Base-by-base conservation (phyloP, 306 rosid species). In the Cyclanthera cordifolia region DNA sequence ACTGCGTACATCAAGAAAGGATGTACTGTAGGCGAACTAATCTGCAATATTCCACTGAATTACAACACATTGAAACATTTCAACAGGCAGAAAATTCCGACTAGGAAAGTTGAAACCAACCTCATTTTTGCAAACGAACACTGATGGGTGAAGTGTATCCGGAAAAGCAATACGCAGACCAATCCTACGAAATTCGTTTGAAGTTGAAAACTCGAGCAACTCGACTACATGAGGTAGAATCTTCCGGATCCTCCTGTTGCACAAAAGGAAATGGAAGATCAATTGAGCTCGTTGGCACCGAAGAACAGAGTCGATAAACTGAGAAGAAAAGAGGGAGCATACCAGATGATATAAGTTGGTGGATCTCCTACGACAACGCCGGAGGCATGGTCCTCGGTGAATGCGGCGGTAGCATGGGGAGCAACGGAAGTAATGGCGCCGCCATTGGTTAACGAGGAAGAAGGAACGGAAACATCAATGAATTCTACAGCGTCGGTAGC, bases 131-230 rank as follows among this genome's bases (percentile, higher is more conserved):
- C 87, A 84, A 66, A 90, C 72, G 59, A 80, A 79, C 5, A 82
- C 88, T 5, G 76, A 80, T 17, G 99, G 93, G 50, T 78, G 90
- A 17, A 93, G 95, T 21, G 84, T 77, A 14, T 74, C 67, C 0
- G 98, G 84, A 69, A 93, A 93, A 58, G 74, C 73, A 75, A 93
- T 80, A 73, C 96, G 80, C 51, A 90, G 81, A 6, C 94, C 96
- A 16, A 57, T 12, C 53, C 76, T 78, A 8, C 95, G 88, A 37
- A 87, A 87, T 20, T 85, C 94, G 72, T 80, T 80, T 3, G 80
- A 37, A 77, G 94, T 83, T 66, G 66, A 32, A 77, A 89, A 81
- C 85, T 93, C 90, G 0, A 90, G 79, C 19, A 93, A 65, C 82
- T 93, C 96, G 20, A 93, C 67, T 16, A 82, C 46, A 15, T 72